These are phyloP conservation scores for Aplosporella prunicola DNA, from an alignment of 2,329 filamentous ascomycete species.

Conservation along the genomic window DNA sequence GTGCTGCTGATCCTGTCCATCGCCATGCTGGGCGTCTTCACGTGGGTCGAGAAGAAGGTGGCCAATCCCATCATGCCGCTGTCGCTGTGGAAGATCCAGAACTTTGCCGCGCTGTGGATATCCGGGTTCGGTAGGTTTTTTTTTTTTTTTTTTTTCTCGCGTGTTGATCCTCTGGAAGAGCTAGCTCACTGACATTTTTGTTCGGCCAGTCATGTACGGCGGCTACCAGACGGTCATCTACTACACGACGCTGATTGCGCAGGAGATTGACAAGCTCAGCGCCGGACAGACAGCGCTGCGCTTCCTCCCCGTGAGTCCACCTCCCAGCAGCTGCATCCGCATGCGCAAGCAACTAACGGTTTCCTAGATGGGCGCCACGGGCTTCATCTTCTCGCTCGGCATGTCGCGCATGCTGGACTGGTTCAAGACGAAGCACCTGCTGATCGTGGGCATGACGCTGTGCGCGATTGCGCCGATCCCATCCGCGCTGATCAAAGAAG, in stretches of 20 bases:
- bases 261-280: slow-evolving; percentile 31
- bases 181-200: not conserved
- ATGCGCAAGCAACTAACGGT: not conserved
- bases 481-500: slow-evolving; percentile 16
- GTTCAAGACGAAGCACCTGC: slow-evolving; percentile 30
- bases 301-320: slow-evolving; percentile 24
- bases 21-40: slow-evolving; percentile 30
- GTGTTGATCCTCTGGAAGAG: too few relatives aligned
- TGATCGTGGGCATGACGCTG: slow-evolving; percentile 26
- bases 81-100: slow-evolving; percentile 37
- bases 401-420: slow-evolving; percentile 22
- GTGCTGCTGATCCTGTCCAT: slow-evolving; percentile 31
- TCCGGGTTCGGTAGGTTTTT: slow-evolving; percentile 29
- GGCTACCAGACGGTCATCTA: slow-evolving; percentile 36
- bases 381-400: slow-evolving; percentile 23
- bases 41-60: slow-evolving; percentile 35
- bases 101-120: slow-evolving; percentile 39
- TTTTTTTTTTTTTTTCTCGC: too few relatives aligned
- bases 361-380: slow-evolving; percentile 29
- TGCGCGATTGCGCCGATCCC: slow-evolving; percentile 32
- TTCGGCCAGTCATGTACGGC: slow-evolving; percentile 28
- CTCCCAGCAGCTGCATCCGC: not conserved
- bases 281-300: slow-evolving; percentile 32
- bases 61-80: slow-evolving; percentile 39
- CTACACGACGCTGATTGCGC: slow-evolving; percentile 34